phyloP scores from a whole-genome alignment of 768 basidiomycete genomes.

The Mycena rebaudengoi region DNA sequence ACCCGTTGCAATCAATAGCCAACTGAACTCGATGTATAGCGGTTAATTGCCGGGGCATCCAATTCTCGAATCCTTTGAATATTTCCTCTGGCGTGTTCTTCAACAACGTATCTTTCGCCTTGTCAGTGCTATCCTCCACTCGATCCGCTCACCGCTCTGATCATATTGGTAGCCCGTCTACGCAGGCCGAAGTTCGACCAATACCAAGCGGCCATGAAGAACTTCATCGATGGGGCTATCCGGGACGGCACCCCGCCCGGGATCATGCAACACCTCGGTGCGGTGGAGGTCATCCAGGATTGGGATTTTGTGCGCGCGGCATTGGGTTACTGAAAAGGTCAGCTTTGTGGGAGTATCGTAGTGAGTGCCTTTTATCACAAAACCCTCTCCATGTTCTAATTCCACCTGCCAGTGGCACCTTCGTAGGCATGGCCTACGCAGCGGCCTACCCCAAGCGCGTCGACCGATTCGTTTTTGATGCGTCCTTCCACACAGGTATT shows the following conservation, averaged over 20 bases:
- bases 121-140: neutral
- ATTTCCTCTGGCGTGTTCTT: neutral
- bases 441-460: constrained; percentile 17
- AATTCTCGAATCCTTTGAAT: constrained; percentile 19
- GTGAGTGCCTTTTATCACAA: neutral
- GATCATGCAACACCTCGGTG: constrained; percentile 15
- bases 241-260: constrained; percentile 12
- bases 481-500: too few relatives aligned
- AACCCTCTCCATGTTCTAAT: neutral
- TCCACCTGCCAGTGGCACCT: constrained; percentile 13
- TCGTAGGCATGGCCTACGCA: constrained; percentile 16
- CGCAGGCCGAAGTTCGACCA: constrained; percentile 19
- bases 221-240: neutral
- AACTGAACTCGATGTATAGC: neutral
- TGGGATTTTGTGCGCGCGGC: constrained; percentile 22
- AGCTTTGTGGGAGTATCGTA: constrained; percentile 20
- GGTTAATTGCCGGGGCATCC: constrained; percentile 19
- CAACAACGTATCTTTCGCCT: constrained; percentile 2
- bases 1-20: neutral
- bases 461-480: constrained; percentile 24
- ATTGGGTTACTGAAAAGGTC: constrained; percentile 22
- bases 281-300: constrained; percentile 20
- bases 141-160: neutral
- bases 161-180: neutral
- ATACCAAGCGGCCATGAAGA: constrained; percentile 16